phyloP scores from a whole-genome alignment of 257 asterid species.

The Penstemon davidsonii region DNA sequence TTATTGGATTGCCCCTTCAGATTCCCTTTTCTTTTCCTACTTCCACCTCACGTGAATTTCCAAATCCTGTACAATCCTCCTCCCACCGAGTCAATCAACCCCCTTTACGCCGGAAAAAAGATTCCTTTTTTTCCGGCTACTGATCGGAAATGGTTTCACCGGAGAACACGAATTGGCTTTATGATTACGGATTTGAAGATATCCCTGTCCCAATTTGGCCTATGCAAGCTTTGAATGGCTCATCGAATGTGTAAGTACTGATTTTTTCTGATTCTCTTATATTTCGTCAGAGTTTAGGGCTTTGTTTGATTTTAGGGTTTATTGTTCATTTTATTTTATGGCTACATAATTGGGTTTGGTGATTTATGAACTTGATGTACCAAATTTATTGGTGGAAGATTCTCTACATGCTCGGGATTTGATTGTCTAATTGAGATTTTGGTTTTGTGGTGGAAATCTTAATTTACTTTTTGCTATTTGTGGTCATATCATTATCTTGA shows the following conservation, averaged over 20 bases:
- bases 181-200: constrained; percentile 75
- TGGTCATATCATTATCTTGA: neutral
- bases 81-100: too few species aligned
- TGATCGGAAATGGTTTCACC: constrained; percentile 72
- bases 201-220: constrained; percentile 65
- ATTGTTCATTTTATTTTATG: neutral
- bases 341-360: too few species aligned
- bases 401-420: neutral
- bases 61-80: too few species aligned
- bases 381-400: neutral
- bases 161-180: constrained; percentile 83
- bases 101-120: neutral
- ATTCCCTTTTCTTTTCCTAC: too few species aligned
- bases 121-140: constrained; percentile 23
- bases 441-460: neutral
- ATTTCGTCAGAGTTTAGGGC: constrained; percentile 4
- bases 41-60: too few species aligned
- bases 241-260: constrained; percentile 55
- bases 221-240: constrained; percentile 54
- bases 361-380: too few species aligned
- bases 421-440: too few species aligned
- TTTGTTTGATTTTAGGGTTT: neutral
- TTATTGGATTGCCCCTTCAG: neutral
- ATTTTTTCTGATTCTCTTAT: constrained; percentile 5
- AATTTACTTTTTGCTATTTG: neutral